These are phyloP conservation scores for Leccinum rimulosum DNA, from an alignment of 768 basidiomycete species.

Conservation along the genomic window DNA sequence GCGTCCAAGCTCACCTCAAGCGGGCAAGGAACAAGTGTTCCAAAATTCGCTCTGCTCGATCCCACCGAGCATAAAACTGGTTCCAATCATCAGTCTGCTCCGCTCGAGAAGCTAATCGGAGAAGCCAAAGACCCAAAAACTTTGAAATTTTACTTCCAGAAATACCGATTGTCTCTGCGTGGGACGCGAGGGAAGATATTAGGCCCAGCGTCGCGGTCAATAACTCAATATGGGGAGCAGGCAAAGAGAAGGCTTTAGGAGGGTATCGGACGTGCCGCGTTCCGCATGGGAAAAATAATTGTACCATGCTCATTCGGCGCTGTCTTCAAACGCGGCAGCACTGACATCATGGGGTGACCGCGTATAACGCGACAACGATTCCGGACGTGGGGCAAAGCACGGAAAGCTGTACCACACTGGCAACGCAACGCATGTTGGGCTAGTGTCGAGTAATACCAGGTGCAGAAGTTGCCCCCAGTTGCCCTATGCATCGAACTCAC, in stretches of 20 bases:
- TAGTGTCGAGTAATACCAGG: too few species aligned
- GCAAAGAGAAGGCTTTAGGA: conserved; percentile 60
- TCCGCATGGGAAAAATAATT: conserved; percentile 59
- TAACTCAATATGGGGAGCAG: conserved; percentile 55
- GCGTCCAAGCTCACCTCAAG: conserved; percentile 51
- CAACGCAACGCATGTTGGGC: too few species aligned
- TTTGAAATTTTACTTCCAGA: conserved; percentile 79
- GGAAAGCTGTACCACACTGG: too few species aligned
- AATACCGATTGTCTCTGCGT: conserved; percentile 67
- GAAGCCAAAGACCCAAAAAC: conserved; percentile 71
- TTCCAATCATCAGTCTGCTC: conserved; percentile 57
- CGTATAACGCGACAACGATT: too few species aligned
- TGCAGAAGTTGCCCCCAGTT: too few species aligned
- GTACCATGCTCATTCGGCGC: conserved; percentile 66
- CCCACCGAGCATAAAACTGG: conserved; percentile 73
- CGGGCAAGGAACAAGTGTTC: conserved; percentile 78
- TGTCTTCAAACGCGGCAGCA: conserved; percentile 23
- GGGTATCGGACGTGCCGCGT: conserved; percentile 54
- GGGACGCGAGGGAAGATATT: conserved; percentile 68
- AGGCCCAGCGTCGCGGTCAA: conserved; percentile 57
- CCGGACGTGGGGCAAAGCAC: too few species aligned
- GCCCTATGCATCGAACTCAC: too few species aligned
- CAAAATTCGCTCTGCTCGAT: conserved; percentile 63
- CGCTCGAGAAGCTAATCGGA: conserved; percentile 43
- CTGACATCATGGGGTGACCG: too few species aligned